Evolutionary conservation across 805 yeast genomes (phyloP), one percentile per base, ranked within the genome.

Genomic region (Wickerhamomyces chambardii): DNA sequence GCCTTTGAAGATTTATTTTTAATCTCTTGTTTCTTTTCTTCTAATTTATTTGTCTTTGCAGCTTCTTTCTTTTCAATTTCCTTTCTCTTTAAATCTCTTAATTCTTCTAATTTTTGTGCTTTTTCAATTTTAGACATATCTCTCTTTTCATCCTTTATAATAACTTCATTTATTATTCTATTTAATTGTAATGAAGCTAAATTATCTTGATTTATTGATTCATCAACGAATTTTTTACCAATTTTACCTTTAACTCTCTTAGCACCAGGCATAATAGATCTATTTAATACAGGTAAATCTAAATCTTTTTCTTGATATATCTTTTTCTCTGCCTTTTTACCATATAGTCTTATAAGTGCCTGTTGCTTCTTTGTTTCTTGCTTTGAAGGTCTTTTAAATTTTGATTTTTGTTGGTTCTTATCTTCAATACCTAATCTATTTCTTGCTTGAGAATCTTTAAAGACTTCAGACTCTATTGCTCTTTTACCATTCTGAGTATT

Each of bases 91-190:
- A 86, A 64, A 30, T 86, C 95, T 51, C 98, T 72, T 39, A 90
- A 74, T 47, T 84, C 95, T 58, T 90, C 97, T 32, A 92, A 66
- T 58, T 95, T 78, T 52, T 84, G 75, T 1, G 95, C 79, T 53
- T 84, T 85, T 53, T 90, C 98, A 37, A 92, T 65, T 59, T 87
- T 92, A 46, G 95, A 82, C 51, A 89, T 95, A 47, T 81, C 78
- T 8, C 75, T 72, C 30, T 73, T 70, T 42, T 90, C 97, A 44
- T 78, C 69, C 41, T 79, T 74, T 52, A 87, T 95, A 48, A 86
- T 87, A 36, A 92, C 86, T 24, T 81, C 75, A 44, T 78, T 80
- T 35, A 89, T 75, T 40, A 90, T 66, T 56, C 94, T 69, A 43
- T 72, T 73, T 61, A 86, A 51, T 24, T 73, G 68, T 31, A 75